Base-by-base conservation (phyloP, 805 yeast species). In the Barnettozyma botsteinii region DNA sequence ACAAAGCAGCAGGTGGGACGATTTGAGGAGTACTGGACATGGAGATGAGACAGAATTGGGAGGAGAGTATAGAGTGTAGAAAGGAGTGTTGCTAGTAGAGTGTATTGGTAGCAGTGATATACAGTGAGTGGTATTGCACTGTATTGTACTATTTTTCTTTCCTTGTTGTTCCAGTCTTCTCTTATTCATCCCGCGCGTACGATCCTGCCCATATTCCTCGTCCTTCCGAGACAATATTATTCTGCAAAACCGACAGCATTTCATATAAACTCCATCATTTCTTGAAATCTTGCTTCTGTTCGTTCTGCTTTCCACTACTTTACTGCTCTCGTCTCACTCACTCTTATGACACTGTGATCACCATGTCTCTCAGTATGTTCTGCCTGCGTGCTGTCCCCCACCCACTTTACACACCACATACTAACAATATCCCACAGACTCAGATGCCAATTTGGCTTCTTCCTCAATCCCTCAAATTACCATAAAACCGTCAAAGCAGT, bases 401-500 rank as follows among this genome's bases (percentile, higher is more conserved):
- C 23, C 9, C 23, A 6, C 23, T 21, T 21, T 21, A 7, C 23
- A 9, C 23, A 21, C 23, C n/a, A n/a, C n/a, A n/a, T n/a, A n/a
- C n/a, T n/a, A n/a, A n/a, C n/a, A n/a, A n/a, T n/a, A n/a, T n/a
- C n/a, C n/a, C n/a, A n/a, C n/a, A n/a, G n/a, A n/a, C n/a, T n/a
- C n/a, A n/a, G n/a, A n/a, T n/a, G n/a, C n/a, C n/a, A n/a, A n/a
- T n/a, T n/a, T n/a, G n/a, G n/a, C n/a, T n/a, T n/a, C n/a, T n/a
- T n/a, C n/a, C n/a, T n/a, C n/a, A n/a, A n/a, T n/a, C 17, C 27
- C 30, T 15, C 30, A 25, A 4, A n/a, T 22, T 7, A 15, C 25
- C 7, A 19, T 21, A 30, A 37, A 35, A 31, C 38, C 91, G 1
- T 81, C 88, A 37, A 81, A 81, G 54, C 79, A 77, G 54, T 86